These are phyloP conservation scores for Penicillium hordei DNA, from an alignment of 2,329 filamentous ascomycete species.

Conservation along the genomic window DNA sequence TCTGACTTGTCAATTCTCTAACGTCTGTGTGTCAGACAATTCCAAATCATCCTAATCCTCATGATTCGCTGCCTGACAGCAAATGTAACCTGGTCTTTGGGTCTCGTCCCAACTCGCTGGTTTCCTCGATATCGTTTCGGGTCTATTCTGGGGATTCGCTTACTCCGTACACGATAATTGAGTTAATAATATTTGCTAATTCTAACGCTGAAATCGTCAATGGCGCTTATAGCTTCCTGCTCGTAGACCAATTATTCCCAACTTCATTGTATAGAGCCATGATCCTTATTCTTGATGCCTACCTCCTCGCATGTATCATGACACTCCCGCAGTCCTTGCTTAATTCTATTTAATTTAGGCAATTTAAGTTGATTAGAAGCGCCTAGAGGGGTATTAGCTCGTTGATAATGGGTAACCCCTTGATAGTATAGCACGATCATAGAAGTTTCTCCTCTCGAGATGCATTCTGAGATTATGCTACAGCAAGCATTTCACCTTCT, in stretches of 20 bases:
- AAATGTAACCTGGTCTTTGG: slow-evolving; percentile 26
- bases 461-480: background rate
- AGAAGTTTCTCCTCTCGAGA: slow-evolving; percentile 21
- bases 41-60: slow-evolving; percentile 18
- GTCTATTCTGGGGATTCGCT: background rate
- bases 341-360: slow-evolving; percentile 27
- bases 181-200: background rate
- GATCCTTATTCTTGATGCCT: background rate
- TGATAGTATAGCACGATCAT: slow-evolving; percentile 12
- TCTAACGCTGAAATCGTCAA: background rate
- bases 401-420: slow-evolving; percentile 11
- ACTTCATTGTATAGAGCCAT: background rate
- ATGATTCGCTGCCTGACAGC: slow-evolving; percentile 28
- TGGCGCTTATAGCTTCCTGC: background rate
- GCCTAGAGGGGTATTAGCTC: slow-evolving; percentile 22
- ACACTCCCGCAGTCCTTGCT: slow-evolving; percentile 33
- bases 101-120: slow-evolving; percentile 23
- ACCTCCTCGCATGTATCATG: slow-evolving; percentile 29
- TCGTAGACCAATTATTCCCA: background rate
- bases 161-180: background rate
- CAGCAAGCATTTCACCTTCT: slow-evolving; percentile 20
- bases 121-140: slow-evolving; percentile 13
- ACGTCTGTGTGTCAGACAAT: slow-evolving; percentile 24
- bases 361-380: slow-evolving; percentile 6
- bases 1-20: slow-evolving; percentile 21